Evolutionary conservation across 768 basidiomycete genomes (phyloP).

Genomic region (Naganishia antarctica): DNA sequence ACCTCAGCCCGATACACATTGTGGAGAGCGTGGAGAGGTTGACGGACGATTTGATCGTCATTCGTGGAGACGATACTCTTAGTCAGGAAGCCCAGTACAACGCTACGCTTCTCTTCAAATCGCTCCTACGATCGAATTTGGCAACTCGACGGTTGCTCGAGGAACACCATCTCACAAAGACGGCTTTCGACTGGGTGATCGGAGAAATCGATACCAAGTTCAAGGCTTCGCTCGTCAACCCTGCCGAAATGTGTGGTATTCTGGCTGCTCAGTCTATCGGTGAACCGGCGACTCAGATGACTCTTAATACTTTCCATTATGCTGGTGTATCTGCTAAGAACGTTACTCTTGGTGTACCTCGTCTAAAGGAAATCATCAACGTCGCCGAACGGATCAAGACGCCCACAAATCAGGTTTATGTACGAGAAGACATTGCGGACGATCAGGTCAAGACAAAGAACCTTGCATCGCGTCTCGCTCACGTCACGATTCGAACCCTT

Average conservation of each 20-base stretch:
- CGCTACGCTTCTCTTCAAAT: slow-evolving; percentile 84
- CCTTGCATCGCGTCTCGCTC: slow-evolving; percentile 52
- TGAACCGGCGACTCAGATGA: slow-evolving; percentile 99
- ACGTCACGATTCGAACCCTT: slow-evolving; percentile 52
- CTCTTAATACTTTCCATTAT: slow-evolving; percentile 98
- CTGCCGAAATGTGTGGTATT: slow-evolving; percentile 98
- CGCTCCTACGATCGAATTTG: slow-evolving; percentile 85
- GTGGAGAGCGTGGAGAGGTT: slow-evolving; percentile 72
- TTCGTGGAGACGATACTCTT: slow-evolving; percentile 77
- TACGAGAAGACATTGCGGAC: slow-evolving; percentile 64
- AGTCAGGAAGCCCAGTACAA: slow-evolving; percentile 76
- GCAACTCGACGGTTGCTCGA: slow-evolving; percentile 82
- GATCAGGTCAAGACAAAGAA: slow-evolving; percentile 68
- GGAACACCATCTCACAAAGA: slow-evolving; percentile 75
- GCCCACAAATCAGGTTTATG: slow-evolving; percentile 87
- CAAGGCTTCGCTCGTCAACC: slow-evolving; percentile 83
- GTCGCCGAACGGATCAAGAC: slow-evolving; percentile 98
- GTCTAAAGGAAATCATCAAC: slow-evolving; percentile 98
- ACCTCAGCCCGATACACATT: slow-evolving; percentile 82
- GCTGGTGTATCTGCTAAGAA: slow-evolving; percentile 99
- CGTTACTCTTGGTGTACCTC: slow-evolving; percentile 98
- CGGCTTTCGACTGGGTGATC: slow-evolving; percentile 97
- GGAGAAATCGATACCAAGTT: slow-evolving; percentile 95
- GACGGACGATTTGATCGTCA: slow-evolving; percentile 70
- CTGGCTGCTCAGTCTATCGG: slow-evolving; percentile 97